A percentile compares a stretch with the other conserved stretches of the same genome.
phyloP scores from a whole-genome alignment of 2,329 filamentous ascomycete species.

The Hypomyces rosellus region DNA sequence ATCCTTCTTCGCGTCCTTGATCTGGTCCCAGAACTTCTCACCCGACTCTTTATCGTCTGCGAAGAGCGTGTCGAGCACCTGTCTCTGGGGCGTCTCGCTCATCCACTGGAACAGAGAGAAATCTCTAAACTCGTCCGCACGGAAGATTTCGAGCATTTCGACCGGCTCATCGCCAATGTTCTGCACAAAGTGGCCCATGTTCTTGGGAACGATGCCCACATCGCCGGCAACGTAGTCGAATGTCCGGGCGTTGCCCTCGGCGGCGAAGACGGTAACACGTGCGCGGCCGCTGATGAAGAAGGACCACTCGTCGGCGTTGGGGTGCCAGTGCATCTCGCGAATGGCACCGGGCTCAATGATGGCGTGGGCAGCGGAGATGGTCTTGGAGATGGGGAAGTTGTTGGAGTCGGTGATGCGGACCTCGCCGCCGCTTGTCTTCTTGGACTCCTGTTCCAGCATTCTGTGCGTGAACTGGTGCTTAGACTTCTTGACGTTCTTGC shows the following conservation, averaged over 20 bases:
- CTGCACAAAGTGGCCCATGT: slow-evolving; percentile 78
- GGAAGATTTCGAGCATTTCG: slow-evolving; percentile 71
- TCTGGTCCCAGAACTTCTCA: slow-evolving; percentile 54
- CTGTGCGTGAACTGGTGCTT: slow-evolving; percentile 64
- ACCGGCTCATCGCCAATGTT: slow-evolving; percentile 71
- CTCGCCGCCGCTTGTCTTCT: slow-evolving; percentile 59
- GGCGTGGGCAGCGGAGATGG: slow-evolving; percentile 65
- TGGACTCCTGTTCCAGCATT: slow-evolving; percentile 63
- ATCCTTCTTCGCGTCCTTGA: slow-evolving; percentile 57
- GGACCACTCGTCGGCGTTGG: slow-evolving; percentile 72
- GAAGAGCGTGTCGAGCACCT: slow-evolving; percentile 63
- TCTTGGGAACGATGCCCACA: slow-evolving; percentile 68
- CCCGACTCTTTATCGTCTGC: slow-evolving; percentile 53
- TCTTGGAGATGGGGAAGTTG: slow-evolving; percentile 69
- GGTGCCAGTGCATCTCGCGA: slow-evolving; percentile 80
- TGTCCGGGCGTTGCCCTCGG: slow-evolving; percentile 62
- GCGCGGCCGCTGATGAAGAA: slow-evolving; percentile 70
- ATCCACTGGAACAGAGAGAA: slow-evolving; percentile 72
- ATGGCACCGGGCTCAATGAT: slow-evolving; percentile 65
- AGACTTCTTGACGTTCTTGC: slow-evolving; percentile 58
- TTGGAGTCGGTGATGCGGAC: slow-evolving; percentile 71
- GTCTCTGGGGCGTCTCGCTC: slow-evolving; percentile 60
- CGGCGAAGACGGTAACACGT: slow-evolving; percentile 67
- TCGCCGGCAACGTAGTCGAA: slow-evolving; percentile 73
- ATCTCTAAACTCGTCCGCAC: slow-evolving; percentile 64